Evolutionary conservation across 163 green algal species (phyloP), one percentile per base, ranked within the genome.

Genomic region (Chlamydomonas reinhardtii): DNA sequence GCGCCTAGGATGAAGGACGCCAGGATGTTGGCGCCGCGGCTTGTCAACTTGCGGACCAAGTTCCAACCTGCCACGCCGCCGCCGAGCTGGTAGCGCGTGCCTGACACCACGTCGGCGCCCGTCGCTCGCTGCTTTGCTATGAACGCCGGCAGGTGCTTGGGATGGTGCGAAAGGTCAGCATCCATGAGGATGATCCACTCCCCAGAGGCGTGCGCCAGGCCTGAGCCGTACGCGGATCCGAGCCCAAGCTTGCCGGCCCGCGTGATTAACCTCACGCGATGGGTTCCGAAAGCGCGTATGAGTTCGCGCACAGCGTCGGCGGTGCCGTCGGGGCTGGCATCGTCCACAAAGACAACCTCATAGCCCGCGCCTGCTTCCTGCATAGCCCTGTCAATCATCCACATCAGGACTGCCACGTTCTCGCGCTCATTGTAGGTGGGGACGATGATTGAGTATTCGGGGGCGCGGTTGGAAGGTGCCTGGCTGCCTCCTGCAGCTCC

Each of bases 381-480:
- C 9, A 91, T 72, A 5, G 69, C 68, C 65, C 91, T 74, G 15
- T 83, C 43, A 11, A 99, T 86, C 32, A 99, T 89, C 83, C 88
- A 98, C 0, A 96, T 69, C 1, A 99, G 92, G 0, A 99, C 90
- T 0, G 92, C 88, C 12, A 99, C 96, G 90, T 99, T 99, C 24
- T 98, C 90, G 4, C 91, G 74, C 90, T 99, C 98, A 70, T 99
- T 99, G 93, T 98, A 99, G 8, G 98, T 99, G 0, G 98, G 98
- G 25, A 99, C 83, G 78, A 94, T 93, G 62, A 94, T 93, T 32
- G 85, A 85, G 52, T 79, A 79, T 17, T 89, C 79, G 4, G 77
- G 77, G 1, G 31, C 31, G 16, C 27, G 1, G 48, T 19, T 11
- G 8, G 8, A 6, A 54, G 43, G 43, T 25, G 59, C 59, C 59